Evolutionary conservation across 2,329 filamentous ascomycete species (phyloP).

Genomic region (Fusarium transvaalense): DNA sequence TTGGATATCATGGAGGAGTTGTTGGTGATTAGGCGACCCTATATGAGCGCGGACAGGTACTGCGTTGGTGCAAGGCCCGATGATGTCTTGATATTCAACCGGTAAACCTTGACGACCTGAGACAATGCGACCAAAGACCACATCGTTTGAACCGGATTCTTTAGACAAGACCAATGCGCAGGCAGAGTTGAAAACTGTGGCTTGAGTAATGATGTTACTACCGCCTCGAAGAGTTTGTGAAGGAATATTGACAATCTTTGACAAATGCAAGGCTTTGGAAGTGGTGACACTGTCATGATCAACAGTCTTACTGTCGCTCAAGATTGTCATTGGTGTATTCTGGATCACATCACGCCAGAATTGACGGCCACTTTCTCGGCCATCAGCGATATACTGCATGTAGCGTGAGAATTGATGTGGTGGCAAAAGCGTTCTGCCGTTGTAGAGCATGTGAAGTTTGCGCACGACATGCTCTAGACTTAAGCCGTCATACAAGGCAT

Average conservation of each 20-base stretch:
- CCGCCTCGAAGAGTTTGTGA: not conserved
- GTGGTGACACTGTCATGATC: not conserved
- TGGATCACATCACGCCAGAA: slow-evolving; percentile 23
- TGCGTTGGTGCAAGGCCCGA: slow-evolving; percentile 23
- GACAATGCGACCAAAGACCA: slow-evolving; percentile 40
- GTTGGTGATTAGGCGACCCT: not conserved
- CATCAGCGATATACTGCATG: slow-evolving; percentile 22
- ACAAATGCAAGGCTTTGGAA: slow-evolving; percentile 7
- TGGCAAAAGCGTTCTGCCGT: slow-evolving; percentile 13
- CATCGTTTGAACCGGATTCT: slow-evolving; percentile 4
- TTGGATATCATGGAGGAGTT: slow-evolving; percentile 30
- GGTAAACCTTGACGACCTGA: slow-evolving; percentile 38
- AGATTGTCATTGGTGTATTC: slow-evolving; percentile 4
- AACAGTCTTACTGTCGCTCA: not conserved
- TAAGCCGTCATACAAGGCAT: slow-evolving; percentile 44
- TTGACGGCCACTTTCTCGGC: not conserved
- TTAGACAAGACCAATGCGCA: slow-evolving; percentile 1
- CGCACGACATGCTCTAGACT: slow-evolving; percentile 38
- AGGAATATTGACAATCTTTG: slow-evolving; percentile 13
- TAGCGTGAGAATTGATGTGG: slow-evolving; percentile 35
- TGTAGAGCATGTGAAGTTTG: slow-evolving; percentile 32
- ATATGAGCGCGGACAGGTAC: slow-evolving; percentile 17
- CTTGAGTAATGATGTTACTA: slow-evolving; percentile 6
- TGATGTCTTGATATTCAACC: slow-evolving; percentile 23
- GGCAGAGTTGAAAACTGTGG: slow-evolving; percentile 11